Evolutionary conservation across 805 yeast genomes (phyloP).

Genomic region (Saturnispora quitensis): DNA sequence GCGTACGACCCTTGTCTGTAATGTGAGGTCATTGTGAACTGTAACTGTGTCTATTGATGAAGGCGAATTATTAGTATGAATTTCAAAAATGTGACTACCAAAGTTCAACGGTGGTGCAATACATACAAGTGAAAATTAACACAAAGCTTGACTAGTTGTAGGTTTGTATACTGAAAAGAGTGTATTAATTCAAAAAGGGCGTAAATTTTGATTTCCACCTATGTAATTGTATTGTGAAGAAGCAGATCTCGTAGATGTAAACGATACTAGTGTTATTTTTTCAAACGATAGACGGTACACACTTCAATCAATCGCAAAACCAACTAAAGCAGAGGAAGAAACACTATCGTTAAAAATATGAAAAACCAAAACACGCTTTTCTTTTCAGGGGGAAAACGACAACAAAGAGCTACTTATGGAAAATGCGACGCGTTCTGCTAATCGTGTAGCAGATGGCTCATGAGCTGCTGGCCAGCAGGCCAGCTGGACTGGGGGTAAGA

Average conservation of each 20-base stretch:
- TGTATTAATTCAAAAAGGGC: not conserved
- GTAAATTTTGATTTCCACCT: not conserved
- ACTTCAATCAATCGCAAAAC: not conserved
- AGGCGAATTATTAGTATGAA: not conserved
- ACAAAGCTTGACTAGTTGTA: not conserved
- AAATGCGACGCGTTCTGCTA: not conserved
- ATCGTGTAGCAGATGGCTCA: not conserved
- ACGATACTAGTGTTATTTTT: no score
- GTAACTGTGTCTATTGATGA: not conserved
- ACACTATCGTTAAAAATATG: not conserved
- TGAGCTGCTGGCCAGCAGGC: not conserved
- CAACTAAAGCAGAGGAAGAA: not conserved
- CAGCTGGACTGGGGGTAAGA: not conserved
- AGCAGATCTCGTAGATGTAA: not conserved
- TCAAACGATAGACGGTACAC: not conserved
- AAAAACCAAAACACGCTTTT: not conserved
- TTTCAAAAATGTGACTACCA: not conserved
- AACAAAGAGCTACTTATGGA: not conserved
- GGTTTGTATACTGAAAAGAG: not conserved
- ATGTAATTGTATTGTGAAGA: not conserved
- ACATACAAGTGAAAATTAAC: not conserved
- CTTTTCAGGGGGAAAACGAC: not conserved
- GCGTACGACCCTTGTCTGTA: slow-evolving; percentile 56
- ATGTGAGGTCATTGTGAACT: slow-evolving; percentile 27
- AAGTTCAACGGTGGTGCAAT: not conserved